These are phyloP conservation scores for Coprinopsis marcescibilis DNA, from an alignment of 768 basidiomycete genomes.

Conservation along the genomic window DNA sequence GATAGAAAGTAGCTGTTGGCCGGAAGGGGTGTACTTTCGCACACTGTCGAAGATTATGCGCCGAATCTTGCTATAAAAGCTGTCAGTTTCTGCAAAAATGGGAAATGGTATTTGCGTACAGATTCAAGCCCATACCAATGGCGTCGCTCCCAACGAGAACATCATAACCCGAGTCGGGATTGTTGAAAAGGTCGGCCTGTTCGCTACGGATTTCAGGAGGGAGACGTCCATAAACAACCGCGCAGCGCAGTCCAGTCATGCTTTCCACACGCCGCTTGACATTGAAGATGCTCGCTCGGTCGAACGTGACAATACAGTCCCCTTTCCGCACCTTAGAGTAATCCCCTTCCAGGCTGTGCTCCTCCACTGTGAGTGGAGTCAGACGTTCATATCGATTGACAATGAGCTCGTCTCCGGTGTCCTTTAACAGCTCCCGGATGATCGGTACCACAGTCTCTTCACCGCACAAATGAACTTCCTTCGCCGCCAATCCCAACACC, in stretches of 20 bases:
- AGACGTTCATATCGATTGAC: constrained; percentile 84
- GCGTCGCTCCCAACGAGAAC: constrained; percentile 93
- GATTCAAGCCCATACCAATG: constrained; percentile 94
- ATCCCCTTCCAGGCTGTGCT: constrained; percentile 56
- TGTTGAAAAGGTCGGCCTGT: constrained; percentile 91
- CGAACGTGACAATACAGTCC: constrained; percentile 90
- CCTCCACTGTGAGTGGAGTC: constrained; percentile 72
- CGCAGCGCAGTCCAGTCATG: constrained; percentile 71
- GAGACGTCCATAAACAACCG: constrained; percentile 87
- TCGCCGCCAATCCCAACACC: constrained; percentile 67
- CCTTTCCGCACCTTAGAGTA: constrained; percentile 62
- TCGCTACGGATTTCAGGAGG: constrained; percentile 90
- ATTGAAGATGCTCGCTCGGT: constrained; percentile 66
- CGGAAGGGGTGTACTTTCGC: not conserved
- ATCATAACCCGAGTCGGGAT: constrained; percentile 75
- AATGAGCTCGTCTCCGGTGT: constrained; percentile 77
- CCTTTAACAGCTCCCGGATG: constrained; percentile 58
- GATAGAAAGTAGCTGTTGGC: constrained; percentile 8
- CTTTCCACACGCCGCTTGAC: constrained; percentile 70
- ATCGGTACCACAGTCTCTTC: constrained; percentile 88
- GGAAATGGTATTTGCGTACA: constrained; percentile 77
- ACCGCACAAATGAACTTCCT: constrained; percentile 91
- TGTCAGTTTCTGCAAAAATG: constrained; percentile 39
- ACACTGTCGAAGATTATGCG: constrained; percentile 21
- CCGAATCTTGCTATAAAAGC: constrained; percentile 13